A percentile compares a stretch with the other conserved stretches of the same genome.
Conservation (phyloP, 495 filamentous ascomycete species). For the Penicillium robsamsonii region DNA sequence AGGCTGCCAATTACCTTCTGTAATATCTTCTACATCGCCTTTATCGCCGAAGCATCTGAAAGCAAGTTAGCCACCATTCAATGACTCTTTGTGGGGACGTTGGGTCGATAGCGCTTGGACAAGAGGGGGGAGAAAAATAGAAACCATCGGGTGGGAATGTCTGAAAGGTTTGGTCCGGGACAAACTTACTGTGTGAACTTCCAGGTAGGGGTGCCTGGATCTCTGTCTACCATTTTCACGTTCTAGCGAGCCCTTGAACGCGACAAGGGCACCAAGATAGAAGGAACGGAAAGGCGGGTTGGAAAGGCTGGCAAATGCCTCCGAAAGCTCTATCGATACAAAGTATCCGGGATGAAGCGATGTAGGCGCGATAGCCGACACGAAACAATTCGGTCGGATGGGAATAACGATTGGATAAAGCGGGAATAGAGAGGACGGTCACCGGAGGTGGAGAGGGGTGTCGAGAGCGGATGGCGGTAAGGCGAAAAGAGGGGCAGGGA, state of each 20-base stretch:
- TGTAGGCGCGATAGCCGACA: conserved; percentile 9
- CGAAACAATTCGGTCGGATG: conserved; percentile 21
- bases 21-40: conserved; percentile 99
- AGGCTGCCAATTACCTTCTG: conserved; percentile 69
- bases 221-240: conserved; percentile 89
- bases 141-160: background rate
- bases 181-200: conserved; percentile 98
- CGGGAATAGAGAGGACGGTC: conserved; percentile 12
- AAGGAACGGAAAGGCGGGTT: background rate
- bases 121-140: background rate
- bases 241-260: conserved; percentile 45
- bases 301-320: conserved; percentile 14
- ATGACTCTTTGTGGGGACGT: background rate
- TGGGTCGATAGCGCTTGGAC: background rate
- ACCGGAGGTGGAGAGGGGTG: conserved; percentile 21
- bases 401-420: conserved; percentile 6
- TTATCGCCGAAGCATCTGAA: conserved; percentile 98
- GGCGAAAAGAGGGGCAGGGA: conserved; percentile 17
- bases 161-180: background rate
- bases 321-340: conserved; percentile 24
- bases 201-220: conserved; percentile 92
- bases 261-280: conserved; percentile 16
- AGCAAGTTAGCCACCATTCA: conserved; percentile 12
- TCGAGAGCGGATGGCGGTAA: conserved; percentile 20
- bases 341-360: conserved; percentile 8